Evolutionary conservation across 2,329 filamentous ascomycete species (phyloP).

Genomic region (Talaromyces sp.): DNA sequence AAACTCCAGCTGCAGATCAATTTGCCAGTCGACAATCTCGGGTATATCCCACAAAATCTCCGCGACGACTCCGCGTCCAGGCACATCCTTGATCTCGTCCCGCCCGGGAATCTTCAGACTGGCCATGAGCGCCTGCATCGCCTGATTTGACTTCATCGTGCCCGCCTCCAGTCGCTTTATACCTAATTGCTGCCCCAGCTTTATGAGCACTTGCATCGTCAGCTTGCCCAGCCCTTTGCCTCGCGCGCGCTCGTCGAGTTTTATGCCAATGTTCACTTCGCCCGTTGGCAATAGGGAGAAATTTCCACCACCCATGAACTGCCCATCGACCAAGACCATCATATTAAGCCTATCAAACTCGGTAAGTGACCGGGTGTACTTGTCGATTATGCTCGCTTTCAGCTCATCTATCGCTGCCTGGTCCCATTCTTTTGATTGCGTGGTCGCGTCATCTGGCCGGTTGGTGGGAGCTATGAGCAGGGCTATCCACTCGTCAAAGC

Average conservation of each 20-base stretch:
- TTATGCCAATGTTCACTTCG: not conserved
- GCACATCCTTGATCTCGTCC: not conserved
- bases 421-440: not conserved
- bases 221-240: not conserved
- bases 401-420: not conserved
- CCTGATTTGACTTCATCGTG: not conserved
- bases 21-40: not conserved
- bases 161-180: not conserved
- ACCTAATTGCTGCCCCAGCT: not conserved
- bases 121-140: not conserved
- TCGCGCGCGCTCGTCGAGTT: not conserved
- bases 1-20: not conserved
- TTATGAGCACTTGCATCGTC: not conserved
- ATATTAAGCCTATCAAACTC: not conserved
- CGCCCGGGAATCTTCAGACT: not conserved
- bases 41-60: not conserved
- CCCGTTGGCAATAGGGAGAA: not conserved
- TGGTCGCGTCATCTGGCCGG: not conserved
- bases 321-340: not conserved
- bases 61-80: not conserved
- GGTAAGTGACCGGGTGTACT: not conserved
- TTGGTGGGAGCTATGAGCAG: not conserved
- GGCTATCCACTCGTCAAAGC: not conserved
- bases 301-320: not conserved
- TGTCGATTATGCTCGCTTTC: not conserved